Evolutionary conservation across 768 basidiomycete genomes (phyloP).

Genomic region (Amyloporia xantha): DNA sequence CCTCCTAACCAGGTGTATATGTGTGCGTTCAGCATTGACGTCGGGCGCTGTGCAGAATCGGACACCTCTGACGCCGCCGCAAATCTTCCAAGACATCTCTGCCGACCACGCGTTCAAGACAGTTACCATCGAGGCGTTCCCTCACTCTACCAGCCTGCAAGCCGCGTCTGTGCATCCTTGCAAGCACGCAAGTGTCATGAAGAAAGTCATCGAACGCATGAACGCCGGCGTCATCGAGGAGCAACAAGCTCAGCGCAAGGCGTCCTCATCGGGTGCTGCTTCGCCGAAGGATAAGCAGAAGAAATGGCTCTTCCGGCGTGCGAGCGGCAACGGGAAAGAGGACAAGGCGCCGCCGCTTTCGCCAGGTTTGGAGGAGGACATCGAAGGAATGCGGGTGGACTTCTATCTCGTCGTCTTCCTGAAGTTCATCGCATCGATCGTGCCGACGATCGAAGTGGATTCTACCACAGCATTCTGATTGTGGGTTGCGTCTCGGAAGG

Average conservation of each 20-base stretch:
- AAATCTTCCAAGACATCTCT: slow-evolving; percentile 96
- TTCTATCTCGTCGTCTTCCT: slow-evolving; percentile 98
- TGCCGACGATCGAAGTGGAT: slow-evolving; percentile 98
- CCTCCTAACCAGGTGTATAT: not conserved
- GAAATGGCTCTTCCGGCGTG: slow-evolving; percentile 79
- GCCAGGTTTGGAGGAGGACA: slow-evolving; percentile 56
- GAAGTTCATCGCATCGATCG: slow-evolving; percentile 98
- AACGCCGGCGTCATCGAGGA: slow-evolving; percentile 81
- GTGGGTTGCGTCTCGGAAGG: not conserved
- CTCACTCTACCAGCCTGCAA: slow-evolving; percentile 81
- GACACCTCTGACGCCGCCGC: slow-evolving; percentile 76
- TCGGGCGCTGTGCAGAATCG: slow-evolving; percentile 53
- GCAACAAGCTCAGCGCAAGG: slow-evolving; percentile 64
- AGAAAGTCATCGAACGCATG: slow-evolving; percentile 99
- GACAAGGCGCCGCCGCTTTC: slow-evolving; percentile 31
- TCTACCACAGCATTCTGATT: slow-evolving; percentile 58
- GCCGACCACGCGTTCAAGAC: slow-evolving; percentile 98
- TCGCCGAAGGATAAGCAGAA: slow-evolving; percentile 54
- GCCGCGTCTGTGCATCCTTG: slow-evolving; percentile 96
- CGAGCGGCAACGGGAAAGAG: slow-evolving; percentile 52
- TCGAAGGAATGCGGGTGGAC: slow-evolving; percentile 93
- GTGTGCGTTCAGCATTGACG: not conserved
- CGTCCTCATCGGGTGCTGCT: slow-evolving; percentile 25
- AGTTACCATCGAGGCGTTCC: slow-evolving; percentile 96
- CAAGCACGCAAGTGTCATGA: slow-evolving; percentile 99